Evolutionary conservation across 2,329 filamentous ascomycete species (phyloP), one percentile per base, ranked within the genome.

Genomic region (Talaromyces islandicus): DNA sequence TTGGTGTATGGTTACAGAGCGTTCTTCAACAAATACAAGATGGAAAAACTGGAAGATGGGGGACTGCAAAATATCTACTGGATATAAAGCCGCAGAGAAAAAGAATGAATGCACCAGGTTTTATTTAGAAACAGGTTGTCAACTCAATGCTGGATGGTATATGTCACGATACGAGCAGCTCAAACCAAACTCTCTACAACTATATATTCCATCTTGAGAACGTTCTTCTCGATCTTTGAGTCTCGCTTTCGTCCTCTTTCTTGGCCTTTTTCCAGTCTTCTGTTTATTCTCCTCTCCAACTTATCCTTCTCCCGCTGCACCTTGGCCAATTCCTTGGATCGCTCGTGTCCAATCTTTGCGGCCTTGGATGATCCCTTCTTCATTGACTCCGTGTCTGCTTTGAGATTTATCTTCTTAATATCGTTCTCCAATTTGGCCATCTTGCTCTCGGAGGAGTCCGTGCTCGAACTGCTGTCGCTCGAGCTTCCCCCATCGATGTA

Each of bases 161-260:
- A 1, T 21, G 12, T 1, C 17, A n/a, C 6, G 14, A 27, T 12
- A 27, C 10, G 19, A 9, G n/a, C 12, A 12, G 30, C 27, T 48
- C 25, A 41, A 21, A 14, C 30, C 24, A 60, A 11, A 46, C 41
- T 56, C n/a, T 60, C 54, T 25, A 60, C 32, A 19, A 60, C 54
- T 27, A 60, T 60, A 46, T 57, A 60, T 27, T 57, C 58, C 54
- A 60, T 53, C 58, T 38, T 60, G 9, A 32, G 25, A 17, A 56
- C 38, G 0, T 30, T 48, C 54, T 57, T 60, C 54, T 60, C 58
- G 1, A 19, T 19, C 17, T 54, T 60, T 4, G 19, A 19, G 19
- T 56, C 30, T 29, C 17, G 12, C 27, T 52, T 29, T 27, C n/a
- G 24, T 29, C 27, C 27, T 19, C 30, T 52, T 7, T 29, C 27